A percentile compares a stretch with the other conserved stretches of the same genome.
phyloP scores from a whole-genome alignment of 768 basidiomycete genomes.

The Leccinum arenicola region DNA sequence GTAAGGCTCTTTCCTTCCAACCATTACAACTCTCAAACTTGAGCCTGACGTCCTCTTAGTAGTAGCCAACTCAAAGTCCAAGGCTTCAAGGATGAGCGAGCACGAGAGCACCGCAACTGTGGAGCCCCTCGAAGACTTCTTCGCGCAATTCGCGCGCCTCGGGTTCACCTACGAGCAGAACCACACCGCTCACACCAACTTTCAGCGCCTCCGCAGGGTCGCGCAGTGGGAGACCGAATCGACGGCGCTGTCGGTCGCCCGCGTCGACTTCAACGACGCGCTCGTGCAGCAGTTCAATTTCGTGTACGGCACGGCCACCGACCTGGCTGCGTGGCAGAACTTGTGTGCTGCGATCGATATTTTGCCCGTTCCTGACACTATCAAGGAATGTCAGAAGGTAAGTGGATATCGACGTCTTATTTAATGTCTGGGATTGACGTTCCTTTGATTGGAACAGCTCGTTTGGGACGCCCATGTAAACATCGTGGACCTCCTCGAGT shows the following conservation, averaged over 20 bases:
- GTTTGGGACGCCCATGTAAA: slow-evolving; percentile 33
- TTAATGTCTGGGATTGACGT: not conserved
- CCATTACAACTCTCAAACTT: not conserved
- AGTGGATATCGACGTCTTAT: not conserved
- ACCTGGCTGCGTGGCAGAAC: slow-evolving; percentile 24
- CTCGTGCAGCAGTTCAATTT: slow-evolving; percentile 26
- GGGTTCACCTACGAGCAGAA: slow-evolving; percentile 15
- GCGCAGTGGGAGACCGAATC: slow-evolving; percentile 1
- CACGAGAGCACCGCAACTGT: not conserved
- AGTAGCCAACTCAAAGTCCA: not conserved
- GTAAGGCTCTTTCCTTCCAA: not conserved
- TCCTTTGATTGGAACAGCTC: slow-evolving; percentile 5
- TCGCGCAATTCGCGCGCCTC: slow-evolving; percentile 14
- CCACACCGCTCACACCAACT: slow-evolving; percentile 21
- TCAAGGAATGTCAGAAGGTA: slow-evolving; percentile 19
- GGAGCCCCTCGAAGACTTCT: slow-evolving; percentile 27
- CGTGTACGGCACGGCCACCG: slow-evolving; percentile 17
- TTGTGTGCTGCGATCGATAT: slow-evolving; percentile 23
- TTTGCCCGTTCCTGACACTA: slow-evolving; percentile 16
- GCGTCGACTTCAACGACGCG: slow-evolving; percentile 15
- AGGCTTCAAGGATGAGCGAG: not conserved
- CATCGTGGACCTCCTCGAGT: slow-evolving; percentile 33
- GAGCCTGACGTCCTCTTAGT: not conserved
- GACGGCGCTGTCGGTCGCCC: not conserved
- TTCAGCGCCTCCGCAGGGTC: slow-evolving; percentile 10